Evolutionary conservation across 2,329 filamentous ascomycete genomes (phyloP), one percentile per base, ranked within the genome.

Genomic region (Tolypocladium sp.): DNA sequence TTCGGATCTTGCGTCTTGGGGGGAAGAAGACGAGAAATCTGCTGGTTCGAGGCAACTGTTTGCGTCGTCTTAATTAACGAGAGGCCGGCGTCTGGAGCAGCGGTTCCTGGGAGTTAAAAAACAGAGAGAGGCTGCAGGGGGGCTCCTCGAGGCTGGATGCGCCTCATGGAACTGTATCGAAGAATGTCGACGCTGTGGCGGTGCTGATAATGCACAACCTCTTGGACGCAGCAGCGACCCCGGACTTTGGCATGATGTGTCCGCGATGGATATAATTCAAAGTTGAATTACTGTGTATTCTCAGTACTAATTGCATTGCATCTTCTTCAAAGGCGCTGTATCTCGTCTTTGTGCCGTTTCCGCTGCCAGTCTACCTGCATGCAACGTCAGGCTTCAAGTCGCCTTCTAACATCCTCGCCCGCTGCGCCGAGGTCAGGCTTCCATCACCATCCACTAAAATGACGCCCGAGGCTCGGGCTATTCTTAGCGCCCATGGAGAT

Each of bases 111-210:
- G 62, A 60, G 64, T 67, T 67, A 68, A 66, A 68, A 69, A 66
- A 64, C 62, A 62, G 62, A 65, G 65, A 66, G 64, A 65, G 67
- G 66, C 67, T 70, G 66, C 67, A 72, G 66, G 68, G 65, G 65
- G 63, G 59, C 58, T 61, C 56, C 58, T 61, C 64, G 61, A 66
- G 63, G 63, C 63, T 64, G 64, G 64, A 61, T 71, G 70, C 72
- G 72, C 72, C 73, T 73, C 74, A 76, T 75, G 73, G 73, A 76
- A 76, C 61, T 69, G 67, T 68, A 71, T 75, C 67, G 73, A 76
- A 76, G 72, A 71, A 71, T 57, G 68, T 75, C 70, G 73, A 75
- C 67, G 65, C 61, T 69, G 72, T 74, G 73, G 72, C 71, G 69
- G 71, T 74, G 70, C 69, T 46, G 59, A 57, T 62, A 60, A 49